Percentiles rank a stretch among this genome's conserved stretches.
These are phyloP conservation scores for Mycosphaerella sp. DNA, from an alignment of 2,329 filamentous ascomycete species.

Conservation along the genomic window DNA sequence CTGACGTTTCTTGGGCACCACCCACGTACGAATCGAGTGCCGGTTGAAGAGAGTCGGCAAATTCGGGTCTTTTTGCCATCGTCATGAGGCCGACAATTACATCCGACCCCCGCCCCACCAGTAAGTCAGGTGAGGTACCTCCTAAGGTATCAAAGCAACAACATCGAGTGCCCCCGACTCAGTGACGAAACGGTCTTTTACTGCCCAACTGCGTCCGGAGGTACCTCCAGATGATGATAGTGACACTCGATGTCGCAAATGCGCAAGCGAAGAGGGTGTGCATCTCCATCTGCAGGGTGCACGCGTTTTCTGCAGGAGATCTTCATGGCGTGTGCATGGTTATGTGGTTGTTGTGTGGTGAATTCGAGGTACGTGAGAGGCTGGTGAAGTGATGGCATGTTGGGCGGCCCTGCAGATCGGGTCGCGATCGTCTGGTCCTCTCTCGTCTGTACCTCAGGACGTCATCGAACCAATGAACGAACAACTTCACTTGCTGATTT, in stretches of 20 bases:
- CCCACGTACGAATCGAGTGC: neutral
- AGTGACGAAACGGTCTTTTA: neutral
- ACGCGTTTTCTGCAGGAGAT: neutral
- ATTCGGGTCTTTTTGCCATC: neutral
- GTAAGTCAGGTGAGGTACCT: too few relatives aligned
- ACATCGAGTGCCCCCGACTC: neutral
- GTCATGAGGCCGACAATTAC: neutral
- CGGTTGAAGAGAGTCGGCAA: neutral
- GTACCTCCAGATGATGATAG: too few relatives aligned
- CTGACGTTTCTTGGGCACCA: neutral
- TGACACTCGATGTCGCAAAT: too few relatives aligned
- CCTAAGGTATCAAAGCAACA: too few relatives aligned
- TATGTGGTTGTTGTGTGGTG: neutral
- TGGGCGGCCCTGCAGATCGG: neutral
- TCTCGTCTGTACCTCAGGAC: neutral
- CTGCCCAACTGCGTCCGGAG: neutral
- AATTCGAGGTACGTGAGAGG: neutral
- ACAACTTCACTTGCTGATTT: neutral
- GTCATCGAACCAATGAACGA: neutral
- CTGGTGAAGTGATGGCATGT: too few relatives aligned
- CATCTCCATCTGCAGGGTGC: neutral
- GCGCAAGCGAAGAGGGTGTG: too few relatives aligned
- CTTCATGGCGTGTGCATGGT: neutral
- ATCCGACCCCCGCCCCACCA: neutral
- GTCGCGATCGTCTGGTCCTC: neutral